Evolutionary conservation across 257 asterid species (phyloP).

Genomic region (Nicotiana tabacum): DNA sequence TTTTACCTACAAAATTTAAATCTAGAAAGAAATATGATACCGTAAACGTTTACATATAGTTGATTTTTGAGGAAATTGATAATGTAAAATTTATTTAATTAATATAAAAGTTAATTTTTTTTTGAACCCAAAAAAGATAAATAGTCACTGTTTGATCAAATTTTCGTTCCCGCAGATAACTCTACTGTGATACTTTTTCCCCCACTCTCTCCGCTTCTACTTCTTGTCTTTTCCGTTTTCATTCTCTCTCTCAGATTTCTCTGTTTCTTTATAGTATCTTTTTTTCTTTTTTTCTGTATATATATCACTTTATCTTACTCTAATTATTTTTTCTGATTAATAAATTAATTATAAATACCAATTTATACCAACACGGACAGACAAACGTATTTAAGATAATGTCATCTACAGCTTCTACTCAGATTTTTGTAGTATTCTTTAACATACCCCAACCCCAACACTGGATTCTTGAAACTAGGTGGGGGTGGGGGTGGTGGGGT

Average conservation of each 20-base stretch:
- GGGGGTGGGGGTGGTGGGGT: too few species aligned
- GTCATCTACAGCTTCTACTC: background rate
- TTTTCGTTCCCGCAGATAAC: conserved; percentile 74
- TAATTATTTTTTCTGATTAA: background rate
- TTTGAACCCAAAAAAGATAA: conserved; percentile 18
- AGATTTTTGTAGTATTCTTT: background rate
- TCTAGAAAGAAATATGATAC: background rate
- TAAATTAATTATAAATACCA: conserved; percentile 8
- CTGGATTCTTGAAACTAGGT: background rate
- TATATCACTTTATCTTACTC: background rate
- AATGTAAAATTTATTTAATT: background rate
- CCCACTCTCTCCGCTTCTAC: conserved; percentile 66
- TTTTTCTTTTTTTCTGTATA: background rate
- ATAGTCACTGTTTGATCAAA: conserved; percentile 43
- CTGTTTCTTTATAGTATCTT: background rate
- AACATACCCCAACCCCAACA: background rate
- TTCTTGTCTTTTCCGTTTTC: conserved; percentile 5
- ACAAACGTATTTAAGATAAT: conserved; percentile 9
- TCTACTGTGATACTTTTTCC: conserved; percentile 64
- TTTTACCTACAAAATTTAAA: background rate
- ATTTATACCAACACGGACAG: conserved; percentile 23
- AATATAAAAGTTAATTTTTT: background rate
- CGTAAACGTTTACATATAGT: background rate
- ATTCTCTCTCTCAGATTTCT: conserved; percentile 1
- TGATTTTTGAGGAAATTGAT: too few species aligned